These are phyloP conservation scores for Pelargonium myrrhifolium DNA, from an alignment of 441 rosid genomes.

Conservation along the genomic window DNA sequence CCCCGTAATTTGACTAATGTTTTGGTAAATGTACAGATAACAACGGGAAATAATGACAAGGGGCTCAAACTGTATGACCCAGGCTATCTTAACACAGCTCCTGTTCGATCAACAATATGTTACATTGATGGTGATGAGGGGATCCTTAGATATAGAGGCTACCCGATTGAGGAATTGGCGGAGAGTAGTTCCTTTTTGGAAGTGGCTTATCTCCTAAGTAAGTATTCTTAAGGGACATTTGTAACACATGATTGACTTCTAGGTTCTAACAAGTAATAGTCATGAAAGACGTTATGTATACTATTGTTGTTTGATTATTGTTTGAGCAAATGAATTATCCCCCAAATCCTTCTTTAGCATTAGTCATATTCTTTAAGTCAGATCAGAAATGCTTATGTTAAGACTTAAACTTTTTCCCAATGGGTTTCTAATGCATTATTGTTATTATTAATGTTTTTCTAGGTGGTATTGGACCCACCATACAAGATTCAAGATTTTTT, in stretches of 20 bases:
- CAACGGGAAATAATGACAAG: slow-evolving; percentile 67
- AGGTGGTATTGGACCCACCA: too few relatives aligned
- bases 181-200: slow-evolving; percentile 71
- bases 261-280: too few relatives aligned
- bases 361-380: background rate
- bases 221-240: slow-evolving; percentile 13
- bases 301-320: background rate
- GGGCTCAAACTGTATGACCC: slow-evolving; percentile 86
- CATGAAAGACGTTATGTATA: background rate
- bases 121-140: slow-evolving; percentile 91
- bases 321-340: background rate
- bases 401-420: background rate
- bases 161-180: slow-evolving; percentile 75
- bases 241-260: background rate
- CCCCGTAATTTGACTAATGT: background rate
- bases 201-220: slow-evolving; percentile 53
- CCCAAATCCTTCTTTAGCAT: background rate
- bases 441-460: background rate
- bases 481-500: too few relatives aligned
- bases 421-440: background rate
- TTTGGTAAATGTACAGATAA: slow-evolving; percentile 37
- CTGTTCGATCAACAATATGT: slow-evolving; percentile 70
- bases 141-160: slow-evolving; percentile 72
- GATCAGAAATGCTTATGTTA: background rate
- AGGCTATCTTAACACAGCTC: slow-evolving; percentile 89